phyloP scores from a whole-genome alignment of 345 rosid genomes.

The Turritis glabra region DNA sequence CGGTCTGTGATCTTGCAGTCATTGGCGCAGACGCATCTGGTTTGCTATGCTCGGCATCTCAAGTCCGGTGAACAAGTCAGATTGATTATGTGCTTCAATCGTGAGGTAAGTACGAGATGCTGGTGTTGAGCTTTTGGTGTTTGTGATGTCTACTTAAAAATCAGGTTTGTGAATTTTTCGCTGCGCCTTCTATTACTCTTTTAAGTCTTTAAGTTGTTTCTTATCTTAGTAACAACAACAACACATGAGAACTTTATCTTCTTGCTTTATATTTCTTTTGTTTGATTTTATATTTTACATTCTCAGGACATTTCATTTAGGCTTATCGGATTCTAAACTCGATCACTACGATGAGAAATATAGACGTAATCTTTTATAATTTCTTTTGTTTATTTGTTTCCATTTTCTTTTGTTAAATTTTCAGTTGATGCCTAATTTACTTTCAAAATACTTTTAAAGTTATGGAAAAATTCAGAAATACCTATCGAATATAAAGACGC shows the following conservation, averaged over 20 bases:
- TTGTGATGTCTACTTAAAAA: conserved; percentile 12
- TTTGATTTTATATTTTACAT: not conserved
- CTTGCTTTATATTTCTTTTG: not conserved
- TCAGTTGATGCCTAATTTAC: not conserved
- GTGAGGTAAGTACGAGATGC: not conserved
- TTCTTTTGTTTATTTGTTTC: not conserved
- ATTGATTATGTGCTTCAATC: not conserved
- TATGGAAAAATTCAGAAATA: not conserved
- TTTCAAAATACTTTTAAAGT: not conserved
- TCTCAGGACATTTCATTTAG: conserved; percentile 1
- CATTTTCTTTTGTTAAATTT: not conserved
- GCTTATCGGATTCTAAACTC: conserved; percentile 9
- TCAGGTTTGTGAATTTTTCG: conserved; percentile 15
- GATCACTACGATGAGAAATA: not conserved
- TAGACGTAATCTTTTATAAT: conserved; percentile 1
- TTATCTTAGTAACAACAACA: conserved; percentile 8
- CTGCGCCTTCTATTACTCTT: not conserved
- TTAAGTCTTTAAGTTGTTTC: not conserved
- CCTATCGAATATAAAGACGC: conserved; percentile 21
- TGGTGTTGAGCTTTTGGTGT: conserved; percentile 12
- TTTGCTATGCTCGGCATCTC: conserved; percentile 84
- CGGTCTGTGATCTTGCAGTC: conserved; percentile 80
- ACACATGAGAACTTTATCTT: conserved; percentile 8
- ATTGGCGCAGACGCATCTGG: conserved; percentile 97
- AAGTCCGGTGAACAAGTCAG: conserved; percentile 51